Conservation (phyloP, 192 early-diverging fungal species). For the Backusella tuberculispora region DNA sequence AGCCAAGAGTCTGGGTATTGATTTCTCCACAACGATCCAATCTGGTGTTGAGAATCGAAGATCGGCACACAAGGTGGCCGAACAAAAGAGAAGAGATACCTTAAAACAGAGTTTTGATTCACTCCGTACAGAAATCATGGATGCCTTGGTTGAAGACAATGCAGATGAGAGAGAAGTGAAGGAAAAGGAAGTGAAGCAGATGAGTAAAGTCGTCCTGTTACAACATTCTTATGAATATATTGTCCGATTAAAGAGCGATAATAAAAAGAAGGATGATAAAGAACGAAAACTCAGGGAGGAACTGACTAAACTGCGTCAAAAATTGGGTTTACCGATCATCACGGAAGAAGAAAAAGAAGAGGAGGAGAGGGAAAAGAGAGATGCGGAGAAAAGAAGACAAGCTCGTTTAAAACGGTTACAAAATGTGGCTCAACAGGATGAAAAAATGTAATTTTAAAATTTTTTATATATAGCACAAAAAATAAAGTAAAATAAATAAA, state of each 20-base stretch:
- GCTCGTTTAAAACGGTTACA: constrained; percentile 26
- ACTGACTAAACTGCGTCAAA: constrained; percentile 28
- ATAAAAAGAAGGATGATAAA: constrained; percentile 42
- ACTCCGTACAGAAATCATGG: constrained; percentile 69
- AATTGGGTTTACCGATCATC: constrained; percentile 29
- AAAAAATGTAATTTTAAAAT: constrained; percentile 1
- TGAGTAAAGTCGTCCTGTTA: constrained; percentile 85
- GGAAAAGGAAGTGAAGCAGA: constrained; percentile 67
- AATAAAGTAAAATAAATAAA: no score
- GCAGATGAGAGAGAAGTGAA: constrained; percentile 23
- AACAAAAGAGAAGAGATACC: constrained; percentile 93
- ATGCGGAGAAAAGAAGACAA: constrained; percentile 20
- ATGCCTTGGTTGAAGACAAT: constrained; percentile 52
- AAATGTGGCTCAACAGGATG: neutral
- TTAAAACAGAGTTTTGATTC: constrained; percentile 91
- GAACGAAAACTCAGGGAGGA: constrained; percentile 34
- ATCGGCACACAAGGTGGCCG: constrained; percentile 91
- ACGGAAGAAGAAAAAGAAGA: constrained; percentile 35
- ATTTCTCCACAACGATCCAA: constrained; percentile 75
- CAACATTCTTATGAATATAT: constrained; percentile 70
- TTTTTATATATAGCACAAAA: neutral
- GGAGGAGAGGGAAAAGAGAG: constrained; percentile 16
- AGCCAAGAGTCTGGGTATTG: constrained; percentile 77
- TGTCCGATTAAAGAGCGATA: constrained; percentile 49
- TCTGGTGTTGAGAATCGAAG: constrained; percentile 80